Evolutionary conservation across 306 rosid genomes (phyloP).

Genomic region (Sicyos baderoa): DNA sequence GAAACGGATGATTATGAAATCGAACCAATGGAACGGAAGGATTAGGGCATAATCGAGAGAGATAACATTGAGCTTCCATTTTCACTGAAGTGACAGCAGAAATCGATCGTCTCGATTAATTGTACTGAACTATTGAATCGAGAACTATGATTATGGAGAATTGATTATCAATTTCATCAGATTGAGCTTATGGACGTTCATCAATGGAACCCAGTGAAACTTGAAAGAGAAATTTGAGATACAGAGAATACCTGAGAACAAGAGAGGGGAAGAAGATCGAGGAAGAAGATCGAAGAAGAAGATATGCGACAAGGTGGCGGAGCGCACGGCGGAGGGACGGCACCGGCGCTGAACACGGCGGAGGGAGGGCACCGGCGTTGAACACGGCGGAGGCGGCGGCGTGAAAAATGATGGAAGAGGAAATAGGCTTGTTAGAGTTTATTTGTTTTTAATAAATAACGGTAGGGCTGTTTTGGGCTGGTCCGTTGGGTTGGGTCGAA

Average conservation of each 20-base stretch:
- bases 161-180: background rate
- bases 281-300: too few relatives aligned
- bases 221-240: background rate
- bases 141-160: background rate
- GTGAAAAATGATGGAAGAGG: background rate
- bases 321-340: background rate
- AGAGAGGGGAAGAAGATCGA: background rate
- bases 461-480: background rate
- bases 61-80: constrained; percentile 34
- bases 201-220: background rate
- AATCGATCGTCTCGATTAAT: background rate
- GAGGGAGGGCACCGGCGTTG: too few relatives aligned
- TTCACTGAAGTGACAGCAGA: background rate
- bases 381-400: background rate
- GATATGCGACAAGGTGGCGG: too few relatives aligned
- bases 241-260: background rate
- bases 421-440: background rate
- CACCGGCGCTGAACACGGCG: background rate
- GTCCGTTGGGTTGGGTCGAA: background rate
- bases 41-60: constrained; percentile 36
- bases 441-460: background rate
- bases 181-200: background rate
- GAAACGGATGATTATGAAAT: constrained; percentile 21
- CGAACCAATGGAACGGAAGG: constrained; percentile 19
- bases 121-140: background rate